phyloP scores from a whole-genome alignment of 2,329 filamentous ascomycete species.

The Calonectria honghensis region DNA sequence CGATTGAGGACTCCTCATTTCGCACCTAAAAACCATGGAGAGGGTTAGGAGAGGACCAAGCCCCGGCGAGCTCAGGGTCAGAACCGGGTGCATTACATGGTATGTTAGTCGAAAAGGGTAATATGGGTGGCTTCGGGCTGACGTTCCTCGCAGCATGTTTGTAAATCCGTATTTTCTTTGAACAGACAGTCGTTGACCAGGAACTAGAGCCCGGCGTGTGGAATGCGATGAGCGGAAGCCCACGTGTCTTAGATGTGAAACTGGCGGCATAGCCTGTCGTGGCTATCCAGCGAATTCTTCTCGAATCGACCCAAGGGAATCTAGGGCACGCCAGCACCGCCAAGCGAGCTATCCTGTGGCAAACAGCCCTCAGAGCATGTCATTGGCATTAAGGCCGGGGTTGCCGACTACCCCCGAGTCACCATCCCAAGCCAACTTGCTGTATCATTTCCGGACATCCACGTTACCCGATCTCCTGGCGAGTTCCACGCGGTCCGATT shows the following conservation, averaged over 20 bases:
- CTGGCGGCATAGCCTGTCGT: not conserved
- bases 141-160: constrained; percentile 6
- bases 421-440: not conserved
- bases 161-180: not conserved
- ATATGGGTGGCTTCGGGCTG: not conserved
- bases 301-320: not conserved
- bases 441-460: constrained; percentile 15
- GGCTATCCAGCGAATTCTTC: not conserved
- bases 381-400: not conserved
- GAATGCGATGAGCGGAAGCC: constrained; percentile 14
- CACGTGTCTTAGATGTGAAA: constrained; percentile 12
- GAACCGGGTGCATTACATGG: constrained; percentile 16
- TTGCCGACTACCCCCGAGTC: not conserved
- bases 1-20: not conserved
- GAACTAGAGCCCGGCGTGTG: not conserved
- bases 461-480: constrained; percentile 16
- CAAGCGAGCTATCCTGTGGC: not conserved
- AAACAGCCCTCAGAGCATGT: not conserved
- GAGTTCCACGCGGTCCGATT: not conserved
- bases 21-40: not conserved
- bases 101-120: constrained; percentile 6
- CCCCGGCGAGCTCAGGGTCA: not conserved
- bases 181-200: not conserved
- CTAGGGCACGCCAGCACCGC: not conserved
- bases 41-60: not conserved